phyloP scores from a whole-genome alignment of 129 eudicot genomes.

The Tanacetum coccineum region DNA sequence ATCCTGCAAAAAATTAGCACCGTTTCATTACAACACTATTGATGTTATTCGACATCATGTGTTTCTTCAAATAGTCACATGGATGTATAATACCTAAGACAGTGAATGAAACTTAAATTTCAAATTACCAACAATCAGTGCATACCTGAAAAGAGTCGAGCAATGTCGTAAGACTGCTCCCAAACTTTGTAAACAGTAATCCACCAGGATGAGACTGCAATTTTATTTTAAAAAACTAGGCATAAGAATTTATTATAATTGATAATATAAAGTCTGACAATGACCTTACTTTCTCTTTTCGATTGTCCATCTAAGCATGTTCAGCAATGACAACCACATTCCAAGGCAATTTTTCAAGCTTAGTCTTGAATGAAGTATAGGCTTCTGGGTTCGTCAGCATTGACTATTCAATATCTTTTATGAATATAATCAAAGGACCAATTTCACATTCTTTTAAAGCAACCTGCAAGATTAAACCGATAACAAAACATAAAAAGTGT shows the following conservation, averaged over 20 bases:
- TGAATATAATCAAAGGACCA: constrained; percentile 54
- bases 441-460: constrained; percentile 62
- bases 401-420: constrained; percentile 86
- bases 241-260: too few species aligned
- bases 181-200: constrained; percentile 77
- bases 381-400: constrained; percentile 74
- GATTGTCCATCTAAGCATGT: constrained; percentile 65
- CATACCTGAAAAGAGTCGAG: constrained; percentile 88
- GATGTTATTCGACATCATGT: too few species aligned
- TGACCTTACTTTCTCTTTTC: constrained; percentile 79
- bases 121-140: neutral
- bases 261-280: too few species aligned
- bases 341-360: constrained; percentile 73
- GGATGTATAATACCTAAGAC: neutral
- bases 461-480: constrained; percentile 59
- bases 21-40: neutral
- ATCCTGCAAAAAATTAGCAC: constrained; percentile 31
- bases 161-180: constrained; percentile 68
- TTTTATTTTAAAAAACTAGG: neutral
- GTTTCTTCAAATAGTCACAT: too few species aligned
- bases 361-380: constrained; percentile 55
- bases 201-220: constrained; percentile 90
- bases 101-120: too few species aligned
- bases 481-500: too few species aligned
- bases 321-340: constrained; percentile 77